These are phyloP conservation scores for Trichoderma sp. DNA, from an alignment of 2,329 filamentous ascomycete species.

Conservation along the genomic window DNA sequence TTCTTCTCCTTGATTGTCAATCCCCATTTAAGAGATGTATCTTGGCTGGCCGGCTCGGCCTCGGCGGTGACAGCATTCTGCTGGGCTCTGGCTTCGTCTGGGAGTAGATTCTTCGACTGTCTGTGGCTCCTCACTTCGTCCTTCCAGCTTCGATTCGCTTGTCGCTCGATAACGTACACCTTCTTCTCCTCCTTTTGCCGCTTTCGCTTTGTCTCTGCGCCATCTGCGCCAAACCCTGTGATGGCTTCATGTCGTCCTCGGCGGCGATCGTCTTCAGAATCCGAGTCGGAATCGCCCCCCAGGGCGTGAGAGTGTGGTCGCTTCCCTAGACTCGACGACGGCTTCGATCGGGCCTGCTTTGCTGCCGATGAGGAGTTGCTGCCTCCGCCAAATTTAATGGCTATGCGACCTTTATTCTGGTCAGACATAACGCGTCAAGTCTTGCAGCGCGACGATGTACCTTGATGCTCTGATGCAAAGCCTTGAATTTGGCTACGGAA, in stretches of 20 bases:
- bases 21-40: conserved; percentile 59
- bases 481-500: background rate
- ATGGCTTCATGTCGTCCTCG: conserved; percentile 48
- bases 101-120: conserved; percentile 58
- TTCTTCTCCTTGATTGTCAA: conserved; percentile 50
- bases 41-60: conserved; percentile 47
- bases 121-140: conserved; percentile 52
- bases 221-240: conserved; percentile 52
- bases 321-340: conserved; percentile 53
- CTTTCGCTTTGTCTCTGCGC: conserved; percentile 44
- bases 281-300: conserved; percentile 47
- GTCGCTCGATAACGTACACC: conserved; percentile 58
- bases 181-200: conserved; percentile 36
- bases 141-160: conserved; percentile 65
- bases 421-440: conserved; percentile 41
- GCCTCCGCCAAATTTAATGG: conserved; percentile 49
- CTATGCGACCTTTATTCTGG: conserved; percentile 45
- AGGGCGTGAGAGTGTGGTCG: conserved; percentile 48
- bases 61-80: conserved; percentile 39
- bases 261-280: conserved; percentile 37
- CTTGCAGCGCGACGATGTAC: conserved; percentile 1
- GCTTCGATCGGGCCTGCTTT: conserved; percentile 36
- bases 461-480: background rate
- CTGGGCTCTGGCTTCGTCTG: conserved; percentile 54
- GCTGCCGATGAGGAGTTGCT: conserved; percentile 35